Percentiles rank a stretch among this genome's conserved stretches.
Conservation (phyloP, 2,329 filamentous ascomycete species). For the Zasmidium angulare region DNA sequence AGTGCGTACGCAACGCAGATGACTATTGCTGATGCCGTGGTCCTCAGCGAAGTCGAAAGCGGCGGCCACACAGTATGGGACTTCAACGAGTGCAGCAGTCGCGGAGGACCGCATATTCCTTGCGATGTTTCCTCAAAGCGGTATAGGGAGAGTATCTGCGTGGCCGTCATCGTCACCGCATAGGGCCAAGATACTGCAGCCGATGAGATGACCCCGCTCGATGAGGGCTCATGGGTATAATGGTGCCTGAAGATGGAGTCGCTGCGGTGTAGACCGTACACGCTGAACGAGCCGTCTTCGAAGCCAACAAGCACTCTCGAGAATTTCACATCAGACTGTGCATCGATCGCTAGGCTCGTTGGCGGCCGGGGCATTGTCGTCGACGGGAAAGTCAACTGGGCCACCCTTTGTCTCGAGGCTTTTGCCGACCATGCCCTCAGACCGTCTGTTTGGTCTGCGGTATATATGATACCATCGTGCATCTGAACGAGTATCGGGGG, state of each 20-base stretch:
- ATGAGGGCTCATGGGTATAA: slow-evolving; percentile 63
- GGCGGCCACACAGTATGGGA: slow-evolving; percentile 79
- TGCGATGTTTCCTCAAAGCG: slow-evolving; percentile 16
- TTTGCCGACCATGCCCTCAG: slow-evolving; percentile 77
- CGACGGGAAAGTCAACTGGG: slow-evolving; percentile 39
- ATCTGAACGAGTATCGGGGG: slow-evolving; percentile 72
- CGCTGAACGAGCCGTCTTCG: slow-evolving; percentile 66
- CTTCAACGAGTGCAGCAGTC: slow-evolving; percentile 72
- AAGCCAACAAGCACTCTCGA: slow-evolving; percentile 66
- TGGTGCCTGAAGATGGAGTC: slow-evolving; percentile 46
- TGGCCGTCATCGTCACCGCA: slow-evolving; percentile 72
- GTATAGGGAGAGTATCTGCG: slow-evolving; percentile 75
- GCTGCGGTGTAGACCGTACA: slow-evolving; percentile 62
- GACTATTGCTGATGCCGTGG: slow-evolving; percentile 62
- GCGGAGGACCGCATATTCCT: slow-evolving; percentile 43
- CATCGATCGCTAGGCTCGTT: slow-evolving; percentile 65
- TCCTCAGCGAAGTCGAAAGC: slow-evolving; percentile 78
- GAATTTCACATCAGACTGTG: slow-evolving; percentile 35
- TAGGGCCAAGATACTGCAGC: slow-evolving; percentile 75
- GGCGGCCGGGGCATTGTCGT: slow-evolving; percentile 41
- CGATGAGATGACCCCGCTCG: slow-evolving; percentile 63
- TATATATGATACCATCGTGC: slow-evolving; percentile 73
- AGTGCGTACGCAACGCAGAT: slow-evolving; percentile 86
- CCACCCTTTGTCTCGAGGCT: slow-evolving; percentile 57
- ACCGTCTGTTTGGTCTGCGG: slow-evolving; percentile 67